Base-by-base conservation (phyloP, 331 rosid species). In the Rhamnella rubrinervis region DNA sequence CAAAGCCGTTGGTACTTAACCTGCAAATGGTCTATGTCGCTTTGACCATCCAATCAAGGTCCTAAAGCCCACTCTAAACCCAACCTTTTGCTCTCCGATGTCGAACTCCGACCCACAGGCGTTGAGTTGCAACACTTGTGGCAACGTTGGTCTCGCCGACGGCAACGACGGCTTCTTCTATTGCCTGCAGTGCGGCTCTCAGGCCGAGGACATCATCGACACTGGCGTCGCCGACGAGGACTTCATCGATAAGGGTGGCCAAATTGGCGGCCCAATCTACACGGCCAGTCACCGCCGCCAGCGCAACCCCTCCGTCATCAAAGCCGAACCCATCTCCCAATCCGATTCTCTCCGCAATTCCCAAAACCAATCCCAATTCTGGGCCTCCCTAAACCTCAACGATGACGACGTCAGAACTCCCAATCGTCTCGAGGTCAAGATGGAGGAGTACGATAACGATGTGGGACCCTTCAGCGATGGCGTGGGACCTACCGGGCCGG, bases 111-210 rank as follows among this genome's bases (percentile, higher is more conserved):
- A 83, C 53, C 35, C 77, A 15, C 28, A 41, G 19, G 59, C 50
- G 26, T 77, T 80, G 82, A 25, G 68, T 1, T 93, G 98, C 74
- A 79, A 75, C 28, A 51, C 47, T n/a, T 93, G 98, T 53, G 83
- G 77, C 78, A 72, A 58, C 19, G 68, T 70, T 12, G 93, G 90
- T 21, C 67, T 82, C 13, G 44, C 16, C 1, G 86, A 82, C 6
- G 97, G 82, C 46, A 41, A 26, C 0, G 96, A 88, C 23, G 98
- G 98, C 68, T 82, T 67, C 83, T 90, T 68, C 82, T 90, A 86
- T 68, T 93, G 98, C 78, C 65, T 47, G 14, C 80, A 65, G 6
- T 90, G 98, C 28, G 80, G 81, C 40, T 71, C 87, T 14, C 92
- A 72, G 70, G 83, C 81, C 0, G 89, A 80, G 1, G 93, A 85